Evolutionary conservation across 2,329 filamentous ascomycete species (phyloP).

Genomic region (Pseudogymnoascus verrucosus): DNA sequence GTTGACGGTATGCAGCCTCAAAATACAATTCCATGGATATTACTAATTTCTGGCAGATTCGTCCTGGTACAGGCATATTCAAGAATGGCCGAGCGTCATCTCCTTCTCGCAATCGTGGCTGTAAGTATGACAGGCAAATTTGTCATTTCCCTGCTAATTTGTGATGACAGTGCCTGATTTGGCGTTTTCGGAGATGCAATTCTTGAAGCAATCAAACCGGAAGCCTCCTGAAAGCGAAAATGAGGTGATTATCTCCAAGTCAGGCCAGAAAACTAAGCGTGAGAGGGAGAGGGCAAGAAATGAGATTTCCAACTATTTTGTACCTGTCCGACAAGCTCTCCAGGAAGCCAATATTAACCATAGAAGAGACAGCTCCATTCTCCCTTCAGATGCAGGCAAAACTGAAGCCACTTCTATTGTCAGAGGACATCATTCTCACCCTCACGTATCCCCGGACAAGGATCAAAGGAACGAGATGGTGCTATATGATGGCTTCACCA

Average conservation of each 20-base stretch:
- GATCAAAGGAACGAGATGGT: not conserved
- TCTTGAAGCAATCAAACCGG: conserved; percentile 29
- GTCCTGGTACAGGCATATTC: conserved; percentile 36
- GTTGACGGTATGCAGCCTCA: conserved; percentile 38
- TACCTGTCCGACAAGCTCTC: not conserved
- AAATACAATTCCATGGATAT: not conserved
- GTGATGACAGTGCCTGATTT: conserved; percentile 41
- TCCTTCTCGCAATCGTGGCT: conserved; percentile 27
- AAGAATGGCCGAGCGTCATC: conserved; percentile 35
- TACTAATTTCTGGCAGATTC: conserved; percentile 26
- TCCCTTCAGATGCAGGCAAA: not conserved
- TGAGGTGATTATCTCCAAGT: conserved; percentile 12
- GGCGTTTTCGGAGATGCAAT: conserved; percentile 43
- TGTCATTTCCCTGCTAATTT: conserved; percentile 1
- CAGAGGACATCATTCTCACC: not conserved
- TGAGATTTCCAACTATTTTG: conserved; percentile 8
- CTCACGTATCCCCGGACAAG: not conserved
- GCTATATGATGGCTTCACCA: not conserved
- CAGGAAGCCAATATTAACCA: not conserved
- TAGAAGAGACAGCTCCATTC: not conserved
- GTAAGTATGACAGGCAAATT: conserved; percentile 26
- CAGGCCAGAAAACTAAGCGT: not conserved
- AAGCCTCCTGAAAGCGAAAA: conserved; percentile 14
- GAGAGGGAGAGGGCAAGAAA: conserved; percentile 2
- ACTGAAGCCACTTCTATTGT: not conserved